phyloP scores from a whole-genome alignment of 1,284 basidiomycete genomes.

The Ganoderma multipileum region DNA sequence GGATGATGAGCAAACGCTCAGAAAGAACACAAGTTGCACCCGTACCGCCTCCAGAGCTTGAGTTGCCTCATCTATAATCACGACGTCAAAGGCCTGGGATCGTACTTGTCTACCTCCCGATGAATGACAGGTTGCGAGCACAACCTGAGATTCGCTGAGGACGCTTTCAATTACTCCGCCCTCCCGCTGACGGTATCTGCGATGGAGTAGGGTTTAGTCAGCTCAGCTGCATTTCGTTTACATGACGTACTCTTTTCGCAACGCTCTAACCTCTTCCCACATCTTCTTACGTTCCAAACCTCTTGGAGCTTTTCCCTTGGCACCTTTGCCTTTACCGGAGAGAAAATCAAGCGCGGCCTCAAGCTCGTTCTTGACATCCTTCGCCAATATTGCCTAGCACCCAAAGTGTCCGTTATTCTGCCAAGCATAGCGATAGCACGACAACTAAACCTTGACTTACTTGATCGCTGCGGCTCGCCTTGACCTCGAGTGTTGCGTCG shows the following conservation, averaged over 20 bases:
- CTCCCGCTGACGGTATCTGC: constrained; percentile 87
- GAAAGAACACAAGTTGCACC: constrained; percentile 23
- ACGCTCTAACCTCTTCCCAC: constrained; percentile 91
- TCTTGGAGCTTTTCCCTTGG: constrained; percentile 71
- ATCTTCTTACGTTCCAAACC: constrained; percentile 85
- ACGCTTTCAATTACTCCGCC: constrained; percentile 83
- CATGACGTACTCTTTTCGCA: constrained; percentile 84
- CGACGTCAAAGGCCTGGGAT: constrained; percentile 84
- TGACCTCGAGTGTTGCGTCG: constrained; percentile 87
- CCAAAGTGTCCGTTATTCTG: background rate
- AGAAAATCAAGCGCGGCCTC: constrained; percentile 72
- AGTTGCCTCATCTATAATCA: constrained; percentile 96
- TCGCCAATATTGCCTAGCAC: constrained; percentile 70
- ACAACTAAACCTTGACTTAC: constrained; percentile 39
- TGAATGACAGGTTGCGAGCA: constrained; percentile 93
- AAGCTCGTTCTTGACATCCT: constrained; percentile 87
- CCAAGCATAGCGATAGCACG: background rate
- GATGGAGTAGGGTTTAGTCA: background rate
- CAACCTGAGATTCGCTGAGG: constrained; percentile 81
- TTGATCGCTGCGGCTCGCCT: constrained; percentile 82
- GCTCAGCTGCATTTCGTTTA: background rate
- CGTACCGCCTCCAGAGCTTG: constrained; percentile 92
- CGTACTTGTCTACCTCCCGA: constrained; percentile 83
- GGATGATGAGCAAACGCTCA: background rate
- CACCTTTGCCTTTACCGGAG: constrained; percentile 80